A percentile compares a stretch with the other conserved stretches of the same genome.
phyloP scores from a whole-genome alignment of 2,329 filamentous ascomycete species.

The Aspergillus flavus region DNA sequence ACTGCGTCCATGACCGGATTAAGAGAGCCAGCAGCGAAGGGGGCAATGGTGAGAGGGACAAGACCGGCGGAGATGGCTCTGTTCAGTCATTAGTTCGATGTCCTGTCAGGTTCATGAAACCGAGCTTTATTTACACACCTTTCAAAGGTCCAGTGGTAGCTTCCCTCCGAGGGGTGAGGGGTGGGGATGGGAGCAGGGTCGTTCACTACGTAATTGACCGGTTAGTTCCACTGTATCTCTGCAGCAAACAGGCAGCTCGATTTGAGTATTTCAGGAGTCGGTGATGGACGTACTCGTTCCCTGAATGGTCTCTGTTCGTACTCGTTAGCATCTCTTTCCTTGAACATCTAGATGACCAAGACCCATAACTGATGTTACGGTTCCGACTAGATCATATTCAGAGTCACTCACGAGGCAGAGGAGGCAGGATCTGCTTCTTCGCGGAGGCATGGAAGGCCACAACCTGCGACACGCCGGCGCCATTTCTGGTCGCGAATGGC shows the following conservation, averaged over 20 bases:
- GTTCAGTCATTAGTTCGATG: slow-evolving; percentile 11
- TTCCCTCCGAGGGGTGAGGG: slow-evolving; percentile 77
- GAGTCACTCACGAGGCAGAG: slow-evolving; percentile 73
- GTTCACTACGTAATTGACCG: slow-evolving; percentile 63
- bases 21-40: slow-evolving; percentile 87
- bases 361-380: background rate
- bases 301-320: slow-evolving; percentile 66
- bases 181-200: slow-evolving; percentile 77
- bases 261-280: background rate
- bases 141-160: slow-evolving; percentile 99
- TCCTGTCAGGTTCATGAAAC: background rate
- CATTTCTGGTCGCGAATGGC: slow-evolving; percentile 39
- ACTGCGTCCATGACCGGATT: slow-evolving; percentile 87
- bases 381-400: background rate
- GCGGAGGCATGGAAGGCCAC: slow-evolving; percentile 86
- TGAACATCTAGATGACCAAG: slow-evolving; percentile 2
- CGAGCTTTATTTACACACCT: slow-evolving; percentile 48
- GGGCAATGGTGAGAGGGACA: slow-evolving; percentile 82
- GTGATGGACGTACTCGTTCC: slow-evolving; percentile 66
- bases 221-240: slow-evolving; percentile 18
- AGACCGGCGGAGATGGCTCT: slow-evolving; percentile 78
- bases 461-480: slow-evolving; percentile 52
- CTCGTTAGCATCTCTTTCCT: slow-evolving; percentile 46
- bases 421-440: slow-evolving; percentile 75
- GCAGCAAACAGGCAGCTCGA: background rate